Evolutionary conservation across 495 filamentous ascomycete genomes (phyloP).

Genomic region (Penicillium arizonense): DNA sequence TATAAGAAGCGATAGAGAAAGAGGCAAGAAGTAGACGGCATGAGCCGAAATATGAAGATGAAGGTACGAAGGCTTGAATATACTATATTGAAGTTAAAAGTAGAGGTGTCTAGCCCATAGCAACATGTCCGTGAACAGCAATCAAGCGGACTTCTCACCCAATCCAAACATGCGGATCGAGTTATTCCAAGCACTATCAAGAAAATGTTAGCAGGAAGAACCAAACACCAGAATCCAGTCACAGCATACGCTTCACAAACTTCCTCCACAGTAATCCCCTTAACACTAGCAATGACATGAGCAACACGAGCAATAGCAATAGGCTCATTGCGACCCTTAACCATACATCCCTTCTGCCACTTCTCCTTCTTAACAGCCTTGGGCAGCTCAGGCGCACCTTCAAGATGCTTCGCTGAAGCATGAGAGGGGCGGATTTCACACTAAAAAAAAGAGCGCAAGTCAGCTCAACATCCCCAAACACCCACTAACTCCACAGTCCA

Average conservation of each 20-base stretch:
- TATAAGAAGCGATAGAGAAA: too few relatives aligned
- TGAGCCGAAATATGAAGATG: too few relatives aligned
- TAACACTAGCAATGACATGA: constrained; percentile 78
- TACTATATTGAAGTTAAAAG: too few relatives aligned
- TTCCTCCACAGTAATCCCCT: constrained; percentile 73
- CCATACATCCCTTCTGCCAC: constrained; percentile 76
- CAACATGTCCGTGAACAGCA: neutral
- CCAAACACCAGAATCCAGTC: neutral
- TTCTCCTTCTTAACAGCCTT: constrained; percentile 90
- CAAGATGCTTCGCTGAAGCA: constrained; percentile 48
- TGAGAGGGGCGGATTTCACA: constrained; percentile 57
- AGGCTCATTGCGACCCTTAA: constrained; percentile 92
- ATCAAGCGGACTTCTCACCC: constrained; percentile 38
- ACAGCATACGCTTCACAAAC: constrained; percentile 73
- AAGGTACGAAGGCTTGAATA: too few relatives aligned
- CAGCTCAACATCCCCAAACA: neutral
- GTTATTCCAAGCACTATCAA: constrained; percentile 70
- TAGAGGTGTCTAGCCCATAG: neutral
- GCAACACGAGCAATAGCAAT: constrained; percentile 82
- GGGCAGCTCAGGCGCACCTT: constrained; percentile 42
- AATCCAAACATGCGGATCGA: constrained; percentile 78
- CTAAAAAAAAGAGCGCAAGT: constrained; percentile 22
- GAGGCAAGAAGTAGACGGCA: too few relatives aligned
- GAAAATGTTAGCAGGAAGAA: constrained; percentile 14
- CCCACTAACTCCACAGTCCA: neutral